Percentiles rank a stretch among this genome's conserved stretches.
These are phyloP conservation scores for Ceratocystis diversiconidia DNA, from an alignment of 2,329 filamentous ascomycete genomes.

Conservation along the genomic window DNA sequence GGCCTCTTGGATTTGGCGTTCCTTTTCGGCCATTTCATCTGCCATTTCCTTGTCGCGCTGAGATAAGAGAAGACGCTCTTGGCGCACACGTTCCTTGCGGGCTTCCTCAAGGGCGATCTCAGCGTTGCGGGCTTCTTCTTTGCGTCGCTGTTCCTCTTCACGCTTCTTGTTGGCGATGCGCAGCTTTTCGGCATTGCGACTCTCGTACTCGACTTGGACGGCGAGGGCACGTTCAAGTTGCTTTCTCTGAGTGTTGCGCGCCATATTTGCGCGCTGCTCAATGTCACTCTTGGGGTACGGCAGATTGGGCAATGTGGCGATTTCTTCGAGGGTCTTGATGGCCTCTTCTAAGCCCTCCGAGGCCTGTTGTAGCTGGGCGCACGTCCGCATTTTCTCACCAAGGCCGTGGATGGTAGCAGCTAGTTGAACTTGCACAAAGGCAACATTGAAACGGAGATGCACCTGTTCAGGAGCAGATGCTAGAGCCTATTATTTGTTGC, in stretches of 20 bases:
- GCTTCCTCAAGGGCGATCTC: constrained; percentile 57
- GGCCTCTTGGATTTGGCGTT: constrained; percentile 52
- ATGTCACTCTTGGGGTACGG: constrained; percentile 85
- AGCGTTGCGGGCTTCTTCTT: constrained; percentile 61
- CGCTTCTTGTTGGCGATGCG: constrained; percentile 65
- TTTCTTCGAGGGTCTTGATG: constrained; percentile 56
- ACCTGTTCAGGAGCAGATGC: constrained; percentile 67
- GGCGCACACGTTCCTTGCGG: constrained; percentile 65
- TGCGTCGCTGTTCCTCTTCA: constrained; percentile 62
- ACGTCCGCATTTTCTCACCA: constrained; percentile 59
- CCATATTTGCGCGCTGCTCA: constrained; percentile 95
- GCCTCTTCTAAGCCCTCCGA: constrained; percentile 70
- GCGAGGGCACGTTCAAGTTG: constrained; percentile 77
- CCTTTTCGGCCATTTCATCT: constrained; percentile 56
- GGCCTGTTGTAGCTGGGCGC: constrained; percentile 69
- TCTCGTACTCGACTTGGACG: constrained; percentile 80
- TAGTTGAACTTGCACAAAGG: constrained; percentile 91
- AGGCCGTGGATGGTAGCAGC: constrained; percentile 66
- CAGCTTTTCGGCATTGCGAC: constrained; percentile 80
- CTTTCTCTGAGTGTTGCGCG: constrained; percentile 81
- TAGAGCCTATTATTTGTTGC: constrained; percentile 43
- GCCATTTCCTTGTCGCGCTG: constrained; percentile 62
- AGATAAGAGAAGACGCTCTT: constrained; percentile 68
- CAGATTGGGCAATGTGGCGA: constrained; percentile 48
- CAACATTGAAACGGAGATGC: constrained; percentile 94